Percentiles rank a stretch among this genome's conserved stretches.
These are phyloP conservation scores for Chrysoporthe puriensis DNA, from an alignment of 2,329 filamentous ascomycete species.

Conservation along the genomic window DNA sequence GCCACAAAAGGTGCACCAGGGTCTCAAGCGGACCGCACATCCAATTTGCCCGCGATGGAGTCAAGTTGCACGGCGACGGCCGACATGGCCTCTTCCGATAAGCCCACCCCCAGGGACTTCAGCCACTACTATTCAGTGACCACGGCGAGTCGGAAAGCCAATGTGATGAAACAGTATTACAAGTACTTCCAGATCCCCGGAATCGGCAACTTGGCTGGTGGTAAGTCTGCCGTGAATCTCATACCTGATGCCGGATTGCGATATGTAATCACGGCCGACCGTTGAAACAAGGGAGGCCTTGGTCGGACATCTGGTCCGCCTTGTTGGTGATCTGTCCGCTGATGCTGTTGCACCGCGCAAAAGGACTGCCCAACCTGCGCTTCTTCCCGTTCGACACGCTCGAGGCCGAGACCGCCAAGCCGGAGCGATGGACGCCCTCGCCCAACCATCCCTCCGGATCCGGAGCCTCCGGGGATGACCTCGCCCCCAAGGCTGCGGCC, in stretches of 20 bases:
- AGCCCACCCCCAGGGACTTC: conserved; percentile 67
- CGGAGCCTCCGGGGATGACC: conserved; percentile 61
- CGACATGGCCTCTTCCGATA: conserved; percentile 32
- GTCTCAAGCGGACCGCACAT: not conserved
- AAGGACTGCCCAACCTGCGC: conserved; percentile 77
- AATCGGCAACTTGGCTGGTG: conserved; percentile 65
- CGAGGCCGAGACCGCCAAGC: conserved; percentile 76
- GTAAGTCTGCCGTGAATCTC: conserved; percentile 44
- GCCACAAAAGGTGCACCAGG: not conserved
- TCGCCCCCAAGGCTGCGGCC: conserved; percentile 24
- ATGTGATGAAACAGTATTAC: conserved; percentile 79
- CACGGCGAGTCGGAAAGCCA: conserved; percentile 67
- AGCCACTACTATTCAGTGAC: conserved; percentile 77
- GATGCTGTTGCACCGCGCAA: not conserved
- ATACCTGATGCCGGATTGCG: not conserved
- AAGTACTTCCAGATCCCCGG: conserved; percentile 74
- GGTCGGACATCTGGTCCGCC: not conserved
- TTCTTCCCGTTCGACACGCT: conserved; percentile 93
- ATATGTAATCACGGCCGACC: too few species aligned
- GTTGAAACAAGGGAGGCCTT: too few species aligned
- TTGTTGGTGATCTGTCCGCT: conserved; percentile 9
- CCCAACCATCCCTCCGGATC: conserved; percentile 63
- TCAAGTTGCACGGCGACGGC: conserved; percentile 24
- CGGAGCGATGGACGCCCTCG: conserved; percentile 74
- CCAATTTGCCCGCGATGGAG: conserved; percentile 18